phyloP scores from a whole-genome alignment of 2,329 filamentous ascomycete genomes.

The Botryotinia globosa region DNA sequence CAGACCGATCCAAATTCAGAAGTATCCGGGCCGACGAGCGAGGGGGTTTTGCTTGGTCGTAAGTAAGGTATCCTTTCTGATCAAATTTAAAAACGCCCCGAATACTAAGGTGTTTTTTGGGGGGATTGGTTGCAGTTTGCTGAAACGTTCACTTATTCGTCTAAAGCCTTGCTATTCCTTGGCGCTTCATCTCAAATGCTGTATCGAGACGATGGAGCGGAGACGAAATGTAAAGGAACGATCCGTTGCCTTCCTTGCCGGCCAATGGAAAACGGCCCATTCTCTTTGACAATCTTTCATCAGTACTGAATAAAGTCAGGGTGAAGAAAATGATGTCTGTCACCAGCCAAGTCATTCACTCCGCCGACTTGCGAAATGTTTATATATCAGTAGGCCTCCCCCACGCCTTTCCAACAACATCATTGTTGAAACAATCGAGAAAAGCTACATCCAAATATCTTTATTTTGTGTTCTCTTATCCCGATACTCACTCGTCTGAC shows the following conservation, averaged over 20 bases:
- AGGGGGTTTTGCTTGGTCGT: neutral
- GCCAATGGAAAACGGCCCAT: neutral
- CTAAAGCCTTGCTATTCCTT: neutral
- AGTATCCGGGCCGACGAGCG: neutral
- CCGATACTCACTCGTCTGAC: neutral
- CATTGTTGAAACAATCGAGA: neutral
- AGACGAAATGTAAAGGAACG: neutral
- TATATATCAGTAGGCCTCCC: neutral
- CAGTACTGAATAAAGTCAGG: too few relatives aligned
- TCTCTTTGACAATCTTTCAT: neutral
- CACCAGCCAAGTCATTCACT: neutral
- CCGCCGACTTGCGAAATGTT: neutral
- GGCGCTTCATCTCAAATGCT: neutral
- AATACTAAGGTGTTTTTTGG: neutral
- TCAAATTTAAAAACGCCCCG: neutral
- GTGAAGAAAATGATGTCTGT: neutral
- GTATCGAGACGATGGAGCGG: neutral
- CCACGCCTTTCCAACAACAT: neutral
- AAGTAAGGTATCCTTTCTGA: neutral
- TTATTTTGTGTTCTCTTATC: neutral
- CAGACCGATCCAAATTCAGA: constrained; percentile 1
- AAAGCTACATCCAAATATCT: neutral
- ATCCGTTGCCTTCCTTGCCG: neutral
- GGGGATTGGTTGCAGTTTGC: neutral
- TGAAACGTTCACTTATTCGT: neutral